These are phyloP conservation scores for Epichloe coenophiala DNA, from an alignment of 2,329 filamentous ascomycete genomes.

Conservation along the genomic window DNA sequence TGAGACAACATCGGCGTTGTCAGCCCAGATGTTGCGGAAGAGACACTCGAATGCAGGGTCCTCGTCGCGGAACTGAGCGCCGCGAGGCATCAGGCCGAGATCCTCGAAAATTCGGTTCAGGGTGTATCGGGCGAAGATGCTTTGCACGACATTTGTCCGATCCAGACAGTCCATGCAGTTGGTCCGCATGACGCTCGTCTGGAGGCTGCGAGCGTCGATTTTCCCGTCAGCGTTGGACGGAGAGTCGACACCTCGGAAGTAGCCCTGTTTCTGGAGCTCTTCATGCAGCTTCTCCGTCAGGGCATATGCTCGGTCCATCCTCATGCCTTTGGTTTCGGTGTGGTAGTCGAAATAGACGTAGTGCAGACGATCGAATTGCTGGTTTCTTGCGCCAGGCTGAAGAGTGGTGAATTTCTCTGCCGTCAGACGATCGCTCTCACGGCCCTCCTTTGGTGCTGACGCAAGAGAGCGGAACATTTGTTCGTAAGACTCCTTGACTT, in stretches of 20 bases:
- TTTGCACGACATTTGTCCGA: slow-evolving; percentile 94
- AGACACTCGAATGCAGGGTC: slow-evolving; percentile 74
- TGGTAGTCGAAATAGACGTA: slow-evolving; percentile 99
- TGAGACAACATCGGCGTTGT: slow-evolving; percentile 93
- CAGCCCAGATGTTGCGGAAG: slow-evolving; percentile 96
- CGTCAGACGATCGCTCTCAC: slow-evolving; percentile 50
- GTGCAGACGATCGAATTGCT: slow-evolving; percentile 72
- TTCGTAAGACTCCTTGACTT: slow-evolving; percentile 88
- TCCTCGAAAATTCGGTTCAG: slow-evolving; percentile 83
- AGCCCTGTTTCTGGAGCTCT: slow-evolving; percentile 65
- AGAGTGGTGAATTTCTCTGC: slow-evolving; percentile 73
- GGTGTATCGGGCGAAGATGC: slow-evolving; percentile 84
- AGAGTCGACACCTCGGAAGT: slow-evolving; percentile 85
- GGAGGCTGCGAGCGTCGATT: slow-evolving; percentile 66
- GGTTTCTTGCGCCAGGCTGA: slow-evolving; percentile 44
- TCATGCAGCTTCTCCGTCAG: slow-evolving; percentile 71
- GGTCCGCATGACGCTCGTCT: slow-evolving; percentile 85
- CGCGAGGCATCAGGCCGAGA: slow-evolving; percentile 61
- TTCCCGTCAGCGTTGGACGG: slow-evolving; percentile 56
- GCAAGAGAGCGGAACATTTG: slow-evolving; percentile 69
- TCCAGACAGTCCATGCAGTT: slow-evolving; percentile 99
- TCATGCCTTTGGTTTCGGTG: slow-evolving; percentile 87
- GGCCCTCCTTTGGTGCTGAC: slow-evolving; percentile 51
- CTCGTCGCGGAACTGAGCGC: slow-evolving; percentile 62
- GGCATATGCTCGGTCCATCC: slow-evolving; percentile 82